Evolutionary conservation across 2,329 filamentous ascomycete species (phyloP).

Genomic region (Cytospora schulzeri): DNA sequence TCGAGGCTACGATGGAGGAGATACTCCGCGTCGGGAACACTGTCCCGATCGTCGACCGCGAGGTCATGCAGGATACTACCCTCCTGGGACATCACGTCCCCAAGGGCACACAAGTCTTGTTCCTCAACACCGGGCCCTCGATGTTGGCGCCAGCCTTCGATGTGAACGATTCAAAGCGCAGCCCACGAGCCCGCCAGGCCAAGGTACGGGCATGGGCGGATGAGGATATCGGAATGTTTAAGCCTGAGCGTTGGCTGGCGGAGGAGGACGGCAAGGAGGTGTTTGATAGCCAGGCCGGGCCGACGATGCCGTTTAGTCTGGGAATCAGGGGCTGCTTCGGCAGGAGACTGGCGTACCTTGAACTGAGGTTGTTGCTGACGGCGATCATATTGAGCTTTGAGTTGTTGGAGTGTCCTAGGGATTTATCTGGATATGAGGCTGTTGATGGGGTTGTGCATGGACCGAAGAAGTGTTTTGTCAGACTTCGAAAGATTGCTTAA

Average conservation of each 20-base stretch:
- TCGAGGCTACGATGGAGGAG: constrained; percentile 50
- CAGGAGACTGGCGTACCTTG: constrained; percentile 34
- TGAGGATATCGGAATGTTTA: constrained; percentile 17
- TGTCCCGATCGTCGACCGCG: constrained; percentile 49
- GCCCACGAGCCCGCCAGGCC: constrained; percentile 9
- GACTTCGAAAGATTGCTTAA: constrained; percentile 6
- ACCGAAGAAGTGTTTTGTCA: constrained; percentile 19
- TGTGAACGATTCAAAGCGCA: constrained; percentile 14
- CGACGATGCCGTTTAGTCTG: constrained; percentile 32
- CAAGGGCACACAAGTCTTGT: constrained; percentile 45
- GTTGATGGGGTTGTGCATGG: constrained; percentile 20
- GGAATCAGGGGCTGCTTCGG: constrained; percentile 36
- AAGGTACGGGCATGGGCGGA: constrained; percentile 7
- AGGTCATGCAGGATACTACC: constrained; percentile 42
- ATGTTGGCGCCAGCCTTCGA: constrained; percentile 13
- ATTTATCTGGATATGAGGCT: constrained; percentile 17
- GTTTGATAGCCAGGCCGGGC: constrained; percentile 34
- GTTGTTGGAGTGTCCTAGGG: constrained; percentile 32
- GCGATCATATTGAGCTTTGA: constrained; percentile 37
- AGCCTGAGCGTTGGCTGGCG: constrained; percentile 22
- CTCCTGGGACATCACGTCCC: constrained; percentile 45
- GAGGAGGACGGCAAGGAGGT: constrained; percentile 5
- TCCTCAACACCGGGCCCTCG: constrained; percentile 40
- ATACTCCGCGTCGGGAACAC: constrained; percentile 48
- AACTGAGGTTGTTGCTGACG: constrained; percentile 33